Evolutionary conservation across 768 basidiomycete genomes (phyloP), one percentile per base, ranked within the genome.

Genomic region (Naematelia encephala): DNA sequence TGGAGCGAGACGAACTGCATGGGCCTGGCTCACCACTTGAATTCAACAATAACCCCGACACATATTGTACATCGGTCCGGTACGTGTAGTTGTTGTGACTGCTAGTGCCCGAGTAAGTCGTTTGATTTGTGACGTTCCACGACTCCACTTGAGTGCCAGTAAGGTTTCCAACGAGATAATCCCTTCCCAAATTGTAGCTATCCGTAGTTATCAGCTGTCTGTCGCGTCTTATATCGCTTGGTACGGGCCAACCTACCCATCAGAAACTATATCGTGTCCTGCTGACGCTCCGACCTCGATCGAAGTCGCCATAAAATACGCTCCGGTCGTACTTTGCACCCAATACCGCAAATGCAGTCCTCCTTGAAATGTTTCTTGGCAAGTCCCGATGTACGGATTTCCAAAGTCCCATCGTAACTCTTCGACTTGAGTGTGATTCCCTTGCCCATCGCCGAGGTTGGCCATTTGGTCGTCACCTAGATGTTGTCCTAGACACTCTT

Each of bases 341-440:
- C 90, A 93, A 75, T 91, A 93, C 42, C 91, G 84, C 72, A 91
- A 84, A 72, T 96, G 91, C 69, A 88, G 83, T 4, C 92, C 92
- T 1, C 91, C 91, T 64, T 88, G 72, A 43, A 93, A 82, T 1
- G 89, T 88, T 77, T 96, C 91, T 65, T 83, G 79, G 77, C 92
- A 94, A 0, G 91, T 84, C 0, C 92, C 92, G n/a, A 92, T 76
- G 52, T 84, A 79, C 0, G 85, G 83, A 66, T 94, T 85, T 5
- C 84, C 85, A 73, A 89, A 97, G 71, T 91, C 83, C 83, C 84
- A 91, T 30, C 92, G 82, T 23, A 93, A 84, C n/a, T 87, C 87
- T 5, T 85, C 84, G 0, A 87, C 87, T 73, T 96, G 86, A 73
- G 91, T 89, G 60, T 81, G 57, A 56, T 79, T 81, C 1, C 87